phyloP scores from a whole-genome alignment of 2,329 filamentous ascomycete genomes.

The Ceratocystis colombiana region DNA sequence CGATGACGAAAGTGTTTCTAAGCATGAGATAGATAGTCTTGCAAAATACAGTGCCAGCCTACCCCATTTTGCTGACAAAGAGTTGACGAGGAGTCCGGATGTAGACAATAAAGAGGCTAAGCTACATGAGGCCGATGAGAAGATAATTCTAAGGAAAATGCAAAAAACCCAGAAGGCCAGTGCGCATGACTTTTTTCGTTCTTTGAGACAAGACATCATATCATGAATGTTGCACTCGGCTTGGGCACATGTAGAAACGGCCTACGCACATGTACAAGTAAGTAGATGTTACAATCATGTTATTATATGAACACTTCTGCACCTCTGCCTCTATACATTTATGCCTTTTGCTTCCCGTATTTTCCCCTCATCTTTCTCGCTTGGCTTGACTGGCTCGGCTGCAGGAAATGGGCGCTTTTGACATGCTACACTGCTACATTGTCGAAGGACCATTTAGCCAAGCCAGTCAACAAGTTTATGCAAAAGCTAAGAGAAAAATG shows the following conservation, averaged over 20 bases:
- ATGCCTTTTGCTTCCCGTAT: neutral
- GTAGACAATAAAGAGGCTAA: neutral
- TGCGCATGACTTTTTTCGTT: neutral
- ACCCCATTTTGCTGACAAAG: too few relatives aligned
- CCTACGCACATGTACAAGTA: neutral
- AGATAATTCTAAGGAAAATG: neutral
- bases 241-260: neutral
- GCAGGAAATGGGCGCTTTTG: neutral
- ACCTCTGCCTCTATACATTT: neutral
- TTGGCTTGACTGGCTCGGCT: neutral
- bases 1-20: neutral
- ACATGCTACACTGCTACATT: conserved; percentile 1
- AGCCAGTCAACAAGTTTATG: too few relatives aligned
- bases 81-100: neutral
- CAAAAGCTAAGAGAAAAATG: too few relatives aligned
- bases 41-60: too few relatives aligned
- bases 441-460: too few relatives aligned
- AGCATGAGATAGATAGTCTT: neutral
- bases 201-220: conserved; percentile 11
- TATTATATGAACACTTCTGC: neutral
- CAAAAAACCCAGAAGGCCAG: neutral
- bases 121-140: too few relatives aligned
- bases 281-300: neutral
- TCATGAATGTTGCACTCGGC: conserved; percentile 8
- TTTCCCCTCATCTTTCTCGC: neutral